Evolutionary conservation across 2,329 filamentous ascomycete genomes (phyloP), one percentile per base, ranked within the genome.

Genomic region (Epichloe uncinata): DNA sequence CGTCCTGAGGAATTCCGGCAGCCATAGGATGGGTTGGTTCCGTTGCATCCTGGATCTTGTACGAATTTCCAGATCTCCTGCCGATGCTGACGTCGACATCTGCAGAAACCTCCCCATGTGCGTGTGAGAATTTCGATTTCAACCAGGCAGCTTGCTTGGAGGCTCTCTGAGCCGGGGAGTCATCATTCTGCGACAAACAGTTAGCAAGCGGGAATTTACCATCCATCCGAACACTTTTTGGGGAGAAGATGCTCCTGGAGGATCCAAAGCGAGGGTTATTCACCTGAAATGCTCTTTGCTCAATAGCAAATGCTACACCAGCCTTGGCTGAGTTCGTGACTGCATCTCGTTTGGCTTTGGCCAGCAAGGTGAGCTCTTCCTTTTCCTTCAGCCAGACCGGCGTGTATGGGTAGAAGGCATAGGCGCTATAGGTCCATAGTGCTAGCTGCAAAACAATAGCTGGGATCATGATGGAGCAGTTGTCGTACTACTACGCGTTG

Each of bases 1-100:
- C 81, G 59, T 84, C 80, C 59, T 85, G 81, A 58, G 77, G 64
- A 49, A 85, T 69, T 9, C 78, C 78, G 9, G 70, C 72, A 40
- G 73, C 74, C 56, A 77, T 69, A 34, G 71, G 61, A 13, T 67
- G 64, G 0, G 68, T 65, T 0, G 79, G 70, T 1, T 69, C 60
- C 11, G 58, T 62, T 0, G 78, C 75, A 22, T 68, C 58, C 55
- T 73, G 67, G 12, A 80, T 61, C 2, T 65, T 58, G 57, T 74
- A 81, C 2, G 64, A 58, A 56, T 77, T 78, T 15, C 61, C 63
- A 9, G 35, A 49, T 54, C 75, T 68, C 51, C 63, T 69, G 9
- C 5, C 15, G 9, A 47, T 7, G 38, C 30, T 6, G 7, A 12
- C 20, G 9, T 40, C 20, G 5, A 11, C 26, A 15, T 33, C 15